phyloP scores from a whole-genome alignment of 116 monocot genomes.

The Phalaenopsis hybrid region DNA sequence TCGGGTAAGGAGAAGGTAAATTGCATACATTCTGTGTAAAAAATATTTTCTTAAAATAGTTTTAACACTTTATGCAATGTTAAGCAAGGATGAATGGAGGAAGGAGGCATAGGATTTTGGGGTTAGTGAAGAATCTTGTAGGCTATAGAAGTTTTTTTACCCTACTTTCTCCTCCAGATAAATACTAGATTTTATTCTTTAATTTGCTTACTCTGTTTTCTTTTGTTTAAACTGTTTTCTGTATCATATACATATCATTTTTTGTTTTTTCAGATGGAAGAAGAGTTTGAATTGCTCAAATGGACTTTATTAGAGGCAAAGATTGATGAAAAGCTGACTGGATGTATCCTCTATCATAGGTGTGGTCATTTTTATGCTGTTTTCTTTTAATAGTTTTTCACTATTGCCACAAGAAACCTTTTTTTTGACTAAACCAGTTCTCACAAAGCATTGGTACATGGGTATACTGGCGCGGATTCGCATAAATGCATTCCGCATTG shows the following conservation, averaged over 20 bases:
- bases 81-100: neutral
- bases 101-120: neutral
- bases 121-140: neutral
- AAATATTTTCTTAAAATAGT: neutral
- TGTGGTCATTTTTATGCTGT: neutral
- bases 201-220: neutral
- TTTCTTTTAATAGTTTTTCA: neutral
- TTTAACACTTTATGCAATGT: neutral
- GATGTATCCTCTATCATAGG: neutral
- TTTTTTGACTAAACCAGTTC: conserved; percentile 71
- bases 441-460: conserved; percentile 77
- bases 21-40: neutral
- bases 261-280: conserved; percentile 48
- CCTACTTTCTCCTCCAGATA: too few relatives aligned
- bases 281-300: conserved; percentile 63
- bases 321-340: conserved; percentile 37
- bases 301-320: conserved; percentile 34
- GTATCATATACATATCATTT: neutral
- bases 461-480: conserved; percentile 71
- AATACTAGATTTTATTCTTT: neutral
- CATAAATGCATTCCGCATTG: conserved; percentile 86
- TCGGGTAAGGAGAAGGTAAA: neutral
- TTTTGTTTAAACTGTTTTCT: neutral
- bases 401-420: conserved; percentile 4
- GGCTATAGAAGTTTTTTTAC: neutral